Base-by-base conservation (phyloP, 176 grass and related monocot genomes). In the Dendrocalamus sinicus region DNA sequence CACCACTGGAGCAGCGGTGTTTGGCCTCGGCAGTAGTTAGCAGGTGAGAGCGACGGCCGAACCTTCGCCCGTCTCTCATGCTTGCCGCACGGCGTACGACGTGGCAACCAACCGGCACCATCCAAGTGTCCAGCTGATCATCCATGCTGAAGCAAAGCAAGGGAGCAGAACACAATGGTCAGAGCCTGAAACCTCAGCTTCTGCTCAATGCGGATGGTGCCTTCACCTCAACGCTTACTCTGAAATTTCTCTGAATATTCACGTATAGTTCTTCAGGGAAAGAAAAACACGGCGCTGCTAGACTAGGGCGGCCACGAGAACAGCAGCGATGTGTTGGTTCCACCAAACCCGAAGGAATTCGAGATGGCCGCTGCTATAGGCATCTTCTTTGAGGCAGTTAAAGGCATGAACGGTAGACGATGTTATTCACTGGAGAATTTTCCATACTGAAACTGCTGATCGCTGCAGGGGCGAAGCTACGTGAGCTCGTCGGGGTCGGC, bases 331-430 rank as follows among this genome's bases (percentile, higher is more conserved):
- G 96, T 83, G 79, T 95, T 98, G 28, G 93, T 98, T 85, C 96
- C 96, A 79, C 96, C 96, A 32, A 95, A 98, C 17, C 96, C 93
- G 22, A 95, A 98, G 8, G 96, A 98, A 43, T 98, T 98, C 2
- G 96, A 95, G 61, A 98, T 87, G 46, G 86, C 93, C 0, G 88
- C 96, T 84, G 88, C 86, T 69, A 94, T 95, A 44, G 74, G 77
- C 88, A 88, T 91, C 89, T 84, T 94, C 90, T 88, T 95, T 11
- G 90, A n/a, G 13, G 86, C 37, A 40, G 46, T 19, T 55, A 92
- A 32, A 32, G 96, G 96, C 76, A 84, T 87, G 82, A n/a, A n/a
- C n/a, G n/a, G n/a, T n/a, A n/a, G n/a, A n/a, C n/a, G n/a, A n/a
- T n/a, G n/a, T n/a, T n/a, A n/a, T n/a, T n/a, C n/a, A n/a, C n/a